Conservation (phyloP, 106 monocot species). For the Triglochin maritima region DNA sequence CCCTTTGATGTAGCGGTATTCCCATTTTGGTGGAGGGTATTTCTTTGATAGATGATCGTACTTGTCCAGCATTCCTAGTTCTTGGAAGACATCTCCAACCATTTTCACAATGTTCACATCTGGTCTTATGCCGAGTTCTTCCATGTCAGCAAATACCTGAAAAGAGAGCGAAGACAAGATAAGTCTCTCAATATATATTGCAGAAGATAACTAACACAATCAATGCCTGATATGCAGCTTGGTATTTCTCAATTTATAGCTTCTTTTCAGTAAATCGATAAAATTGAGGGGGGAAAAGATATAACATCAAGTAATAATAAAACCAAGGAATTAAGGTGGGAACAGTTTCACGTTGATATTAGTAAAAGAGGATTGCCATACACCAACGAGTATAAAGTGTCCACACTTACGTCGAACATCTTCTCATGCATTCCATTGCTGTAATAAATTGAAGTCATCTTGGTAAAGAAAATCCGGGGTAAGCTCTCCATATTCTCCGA, state of each 20-base stretch:
- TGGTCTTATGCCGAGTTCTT: conserved; percentile 72
- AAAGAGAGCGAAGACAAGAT: background rate
- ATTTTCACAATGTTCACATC: conserved; percentile 43
- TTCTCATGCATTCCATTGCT: conserved; percentile 50
- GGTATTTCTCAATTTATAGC: no score
- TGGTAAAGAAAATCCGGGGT: conserved; percentile 74
- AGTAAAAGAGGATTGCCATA: background rate
- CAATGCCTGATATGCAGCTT: no score
- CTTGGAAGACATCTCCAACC: conserved; percentile 66
- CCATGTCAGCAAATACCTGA: conserved; percentile 92
- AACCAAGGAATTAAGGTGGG: no score
- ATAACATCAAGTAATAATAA: background rate
- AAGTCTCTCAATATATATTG: no score
- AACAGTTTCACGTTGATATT: no score
- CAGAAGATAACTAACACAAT: no score
- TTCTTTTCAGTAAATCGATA: no score
- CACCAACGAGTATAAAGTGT: background rate
- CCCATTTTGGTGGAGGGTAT: conserved; percentile 85
- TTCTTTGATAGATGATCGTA: conserved; percentile 53
- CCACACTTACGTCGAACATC: conserved; percentile 72
- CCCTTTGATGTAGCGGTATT: conserved; percentile 89
- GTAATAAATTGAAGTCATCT: conserved; percentile 81
- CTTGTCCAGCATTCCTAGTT: conserved; percentile 73
- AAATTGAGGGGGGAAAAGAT: background rate
- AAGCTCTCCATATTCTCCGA: conserved; percentile 69